These are phyloP conservation scores for Hydnomerulius pinastri DNA, from an alignment of 768 basidiomycete species.

Conservation along the genomic window DNA sequence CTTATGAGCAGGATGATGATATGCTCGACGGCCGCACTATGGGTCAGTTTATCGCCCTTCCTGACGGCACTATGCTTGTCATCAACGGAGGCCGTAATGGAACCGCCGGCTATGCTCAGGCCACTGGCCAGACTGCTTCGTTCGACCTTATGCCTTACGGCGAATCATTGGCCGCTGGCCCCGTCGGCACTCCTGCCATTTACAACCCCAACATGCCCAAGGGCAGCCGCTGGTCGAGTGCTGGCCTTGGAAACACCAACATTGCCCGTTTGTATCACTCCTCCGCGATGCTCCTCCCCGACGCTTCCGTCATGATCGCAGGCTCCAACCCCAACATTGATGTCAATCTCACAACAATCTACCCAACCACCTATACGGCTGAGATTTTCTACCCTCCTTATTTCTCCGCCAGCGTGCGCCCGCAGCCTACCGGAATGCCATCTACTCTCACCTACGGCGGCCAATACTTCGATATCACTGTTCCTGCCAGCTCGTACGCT, in stretches of 20 bases:
- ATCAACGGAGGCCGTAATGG: slow-evolving; percentile 85
- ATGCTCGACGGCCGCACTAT: slow-evolving; percentile 81
- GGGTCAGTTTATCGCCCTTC: slow-evolving; percentile 89
- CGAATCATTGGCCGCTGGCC: slow-evolving; percentile 77
- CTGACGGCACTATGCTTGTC: slow-evolving; percentile 73
- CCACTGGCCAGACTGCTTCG: slow-evolving; percentile 45
- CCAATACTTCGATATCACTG: slow-evolving; percentile 69
- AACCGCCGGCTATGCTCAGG: slow-evolving; percentile 82
- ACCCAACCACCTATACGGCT: slow-evolving; percentile 77
- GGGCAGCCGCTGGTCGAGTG: slow-evolving; percentile 76
- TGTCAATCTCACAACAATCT: slow-evolving; percentile 62
- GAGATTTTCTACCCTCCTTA: slow-evolving; percentile 94
- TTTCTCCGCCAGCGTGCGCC: slow-evolving; percentile 70
- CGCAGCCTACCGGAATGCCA: slow-evolving; percentile 73
- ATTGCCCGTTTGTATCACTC: slow-evolving; percentile 93
- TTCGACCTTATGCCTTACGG: slow-evolving; percentile 65
- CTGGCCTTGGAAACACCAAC: slow-evolving; percentile 59
- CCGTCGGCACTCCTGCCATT: slow-evolving; percentile 74
- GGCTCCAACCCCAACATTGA: slow-evolving; percentile 96
- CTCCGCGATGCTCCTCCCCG: slow-evolving; percentile 83
- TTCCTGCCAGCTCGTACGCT: slow-evolving; percentile 65
- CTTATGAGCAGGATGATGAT: slow-evolving; percentile 71
- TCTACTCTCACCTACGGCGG: slow-evolving; percentile 82
- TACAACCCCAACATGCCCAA: slow-evolving; percentile 76
- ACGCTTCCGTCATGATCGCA: slow-evolving; percentile 82